Evolutionary conservation across 1,284 basidiomycete species (phyloP), one percentile per base, ranked within the genome.

Genomic region (Volvariella surrecta): DNA sequence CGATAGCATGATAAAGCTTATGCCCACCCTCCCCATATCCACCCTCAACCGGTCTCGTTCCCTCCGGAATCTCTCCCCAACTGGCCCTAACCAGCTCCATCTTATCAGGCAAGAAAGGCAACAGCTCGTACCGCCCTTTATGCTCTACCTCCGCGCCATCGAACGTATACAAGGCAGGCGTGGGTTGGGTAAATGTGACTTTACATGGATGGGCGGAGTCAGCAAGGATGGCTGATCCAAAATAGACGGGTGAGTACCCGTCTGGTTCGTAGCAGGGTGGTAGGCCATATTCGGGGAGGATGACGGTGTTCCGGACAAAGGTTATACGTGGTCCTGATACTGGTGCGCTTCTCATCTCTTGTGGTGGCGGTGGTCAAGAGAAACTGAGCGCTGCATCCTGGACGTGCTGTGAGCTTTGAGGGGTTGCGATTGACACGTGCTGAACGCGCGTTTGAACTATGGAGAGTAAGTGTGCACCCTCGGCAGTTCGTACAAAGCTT

Each of bases 181-280:
- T 69, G n/a, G 52, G 52, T 15, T 84, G 68, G 50, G 66, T 57
- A 10, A 79, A 76, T 3, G 63, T 74, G 54, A 88, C 74, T 65
- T 89, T 89, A 71, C 85, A 88, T 9, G 85, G 85, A 50, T 89
- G 85, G 2, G 88, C 81, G 0, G 79, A 73, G 50, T 66, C 67
- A 37, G 67, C 64, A 52, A 85, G 68, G 40, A 88, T 61, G n/a
- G 82, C 85, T 6, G 80, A 84, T 20, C 84, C 86, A 30, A 89
- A 51, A 62, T 71, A 89, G 48, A 88, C 56, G 6, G 82, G 79
- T 10, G 68, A 72, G 16, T 66, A 64, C 45, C 74, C 73, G 53
- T 79, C 74, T 2, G 63, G 57, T 54, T 86, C 82, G 40, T 57
- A 52, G 51, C 66, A 73, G 10, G 71, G 70, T 1, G 78, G 70